Evolutionary conservation across 495 filamentous ascomycete species (phyloP), one percentile per base, ranked within the genome.

Genomic region (Penicillium salamii): DNA sequence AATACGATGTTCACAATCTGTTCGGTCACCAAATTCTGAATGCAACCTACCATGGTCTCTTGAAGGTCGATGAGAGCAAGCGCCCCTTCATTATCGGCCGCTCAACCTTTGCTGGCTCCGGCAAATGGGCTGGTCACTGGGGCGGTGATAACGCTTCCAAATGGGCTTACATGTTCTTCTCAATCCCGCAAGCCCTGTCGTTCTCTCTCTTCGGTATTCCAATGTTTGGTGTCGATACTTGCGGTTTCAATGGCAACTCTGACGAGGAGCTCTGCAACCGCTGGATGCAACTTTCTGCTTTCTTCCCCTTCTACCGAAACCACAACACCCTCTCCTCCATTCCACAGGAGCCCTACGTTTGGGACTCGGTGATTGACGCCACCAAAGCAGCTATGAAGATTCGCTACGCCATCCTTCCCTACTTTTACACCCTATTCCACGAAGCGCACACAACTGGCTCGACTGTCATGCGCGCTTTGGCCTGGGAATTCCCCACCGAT

Each of bases 291-390:
- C 77, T 95, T 1, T 78, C 75, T 1, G 89, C 89, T 17, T 93
- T 95, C 74, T 90, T 91, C 71, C 87, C 89, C 5, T 95, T 93
- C 71, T 95, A 91, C 65, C 79, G 88, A 3, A 92, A 92, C 65
- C 89, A 95, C 71, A 91, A 92, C 60, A 71, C 70, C 3, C 69
- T 85, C 15, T 72, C 72, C 2, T 78, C 85, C 15, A 76, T 76
- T 44, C 53, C 77, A 0, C 90, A 95, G 62, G 90, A 95, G 64
- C 84, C 88, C 0, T 95, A 90, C 59, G 52, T 73, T 2, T 95
- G 90, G 90, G 65, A 73, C 3, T 77, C 77, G 1, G 88, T 92
- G 1, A 78, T 78, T 6, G 78, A 83, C 2, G 87, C 89, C 0
- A 70, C 80, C 15, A 82, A 79, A 49, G 68, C 60, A 0, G 89